These are phyloP conservation scores for Collybia sp. DNA, from an alignment of 768 basidiomycete species.

Conservation along the genomic window DNA sequence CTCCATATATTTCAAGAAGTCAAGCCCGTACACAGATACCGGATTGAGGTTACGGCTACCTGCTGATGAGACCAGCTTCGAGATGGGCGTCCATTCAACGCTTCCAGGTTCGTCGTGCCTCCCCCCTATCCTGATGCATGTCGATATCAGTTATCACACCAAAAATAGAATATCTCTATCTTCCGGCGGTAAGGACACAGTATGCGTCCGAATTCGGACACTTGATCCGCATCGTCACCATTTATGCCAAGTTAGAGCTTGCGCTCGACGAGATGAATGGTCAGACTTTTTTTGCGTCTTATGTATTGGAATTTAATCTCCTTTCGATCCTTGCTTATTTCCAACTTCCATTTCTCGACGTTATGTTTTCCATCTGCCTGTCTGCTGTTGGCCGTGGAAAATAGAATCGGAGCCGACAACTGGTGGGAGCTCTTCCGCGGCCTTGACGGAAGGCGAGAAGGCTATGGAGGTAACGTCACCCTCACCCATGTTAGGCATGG, in stretches of 20 bases:
- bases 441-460: constrained; percentile 36
- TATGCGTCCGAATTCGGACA: constrained; percentile 75
- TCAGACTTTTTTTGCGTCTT: constrained; percentile 11
- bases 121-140: constrained; percentile 1
- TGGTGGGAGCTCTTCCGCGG: constrained; percentile 22
- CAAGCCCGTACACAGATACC: constrained; percentile 33
- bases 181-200: constrained; percentile 53
- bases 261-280: constrained; percentile 49
- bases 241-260: constrained; percentile 58
- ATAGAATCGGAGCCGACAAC: constrained; percentile 30
- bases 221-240: constrained; percentile 61
- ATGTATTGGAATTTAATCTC: not conserved
- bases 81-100: constrained; percentile 58
- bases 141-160: constrained; percentile 7
- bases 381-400: no score
- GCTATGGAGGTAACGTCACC: constrained; percentile 32
- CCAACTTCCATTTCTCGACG: not conserved
- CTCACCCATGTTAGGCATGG: constrained; percentile 10
- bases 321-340: constrained; percentile 8
- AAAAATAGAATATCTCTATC: constrained; percentile 61
- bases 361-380: constrained; percentile 5
- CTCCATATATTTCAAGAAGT: constrained; percentile 41
- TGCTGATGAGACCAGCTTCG: constrained; percentile 80
- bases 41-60: constrained; percentile 64
- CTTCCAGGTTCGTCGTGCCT: constrained; percentile 37